Conservation (phyloP, 805 yeast species). For the Yamadazyma scolyti region DNA sequence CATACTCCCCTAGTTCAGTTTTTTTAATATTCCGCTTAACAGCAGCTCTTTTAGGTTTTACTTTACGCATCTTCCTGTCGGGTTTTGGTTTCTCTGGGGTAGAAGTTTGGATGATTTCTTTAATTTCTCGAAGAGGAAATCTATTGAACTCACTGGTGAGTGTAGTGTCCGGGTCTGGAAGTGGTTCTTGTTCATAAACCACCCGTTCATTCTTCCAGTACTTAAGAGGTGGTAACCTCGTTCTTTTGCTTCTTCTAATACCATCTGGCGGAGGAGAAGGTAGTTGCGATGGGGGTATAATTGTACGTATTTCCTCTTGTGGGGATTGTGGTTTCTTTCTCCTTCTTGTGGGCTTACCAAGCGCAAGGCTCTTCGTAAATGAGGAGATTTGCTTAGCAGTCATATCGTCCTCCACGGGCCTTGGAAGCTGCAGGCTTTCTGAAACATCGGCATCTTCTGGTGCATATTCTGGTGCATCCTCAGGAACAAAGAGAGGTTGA, state of each 20-base stretch:
- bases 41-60: conserved; percentile 1
- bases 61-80: conserved; percentile 4
- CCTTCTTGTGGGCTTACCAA: conserved; percentile 14
- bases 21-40: neutral
- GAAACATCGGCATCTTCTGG: too few relatives aligned
- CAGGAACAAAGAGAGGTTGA: too few relatives aligned
- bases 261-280: conserved; percentile 47
- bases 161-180: conserved; percentile 43
- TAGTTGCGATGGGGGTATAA: conserved; percentile 34
- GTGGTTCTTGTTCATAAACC: conserved; percentile 43
- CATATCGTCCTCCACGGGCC: neutral
- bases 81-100: conserved; percentile 3
- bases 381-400: conserved; percentile 12
- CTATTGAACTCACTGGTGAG: conserved; percentile 27
- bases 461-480: too few relatives aligned
- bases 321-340: conserved; percentile 4
- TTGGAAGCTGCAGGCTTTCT: conserved; percentile 1
- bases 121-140: conserved; percentile 53
- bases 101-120: conserved; percentile 48
- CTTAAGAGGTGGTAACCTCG: conserved; percentile 67
- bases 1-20: conserved; percentile 14
- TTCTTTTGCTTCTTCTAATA: conserved; percentile 62
- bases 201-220: conserved; percentile 82
- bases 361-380: conserved; percentile 31
- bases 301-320: too few relatives aligned